These are phyloP conservation scores for Trichosporon faecale DNA, from an alignment of 1,284 basidiomycete genomes.

Conservation along the genomic window DNA sequence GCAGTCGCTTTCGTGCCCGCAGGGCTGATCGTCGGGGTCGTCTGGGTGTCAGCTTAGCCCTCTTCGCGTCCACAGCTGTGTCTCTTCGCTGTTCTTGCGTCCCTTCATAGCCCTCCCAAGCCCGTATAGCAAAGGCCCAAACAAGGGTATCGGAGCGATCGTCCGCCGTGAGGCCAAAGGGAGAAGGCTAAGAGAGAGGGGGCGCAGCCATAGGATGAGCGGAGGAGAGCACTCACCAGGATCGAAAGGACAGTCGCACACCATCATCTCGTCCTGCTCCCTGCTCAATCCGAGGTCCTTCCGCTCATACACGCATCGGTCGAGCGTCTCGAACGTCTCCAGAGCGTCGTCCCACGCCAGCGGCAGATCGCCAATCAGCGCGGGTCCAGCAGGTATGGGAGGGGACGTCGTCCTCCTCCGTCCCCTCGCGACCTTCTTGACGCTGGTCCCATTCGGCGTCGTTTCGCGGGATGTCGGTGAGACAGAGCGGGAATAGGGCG, in stretches of 20 bases:
- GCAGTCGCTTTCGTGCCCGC: constrained; percentile 86
- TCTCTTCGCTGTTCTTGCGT: neutral
- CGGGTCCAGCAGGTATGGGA: constrained; percentile 23
- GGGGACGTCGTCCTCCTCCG: neutral
- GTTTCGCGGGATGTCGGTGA: neutral
- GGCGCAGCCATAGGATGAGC: neutral
- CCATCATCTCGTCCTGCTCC: constrained; percentile 86
- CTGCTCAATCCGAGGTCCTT: constrained; percentile 79
- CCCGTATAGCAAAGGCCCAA: too few species aligned
- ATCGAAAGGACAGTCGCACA: constrained; percentile 78
- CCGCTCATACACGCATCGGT: constrained; percentile 81
- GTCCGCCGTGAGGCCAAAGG: too few species aligned
- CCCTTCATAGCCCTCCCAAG: too few species aligned
- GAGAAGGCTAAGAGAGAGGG: neutral
- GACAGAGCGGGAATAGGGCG: neutral
- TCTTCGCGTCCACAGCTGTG: too few species aligned
- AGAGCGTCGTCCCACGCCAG: constrained; percentile 70
- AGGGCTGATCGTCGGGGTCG: constrained; percentile 65
- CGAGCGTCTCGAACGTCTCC: constrained; percentile 69
- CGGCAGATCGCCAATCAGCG: constrained; percentile 72
- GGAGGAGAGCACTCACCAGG: constrained; percentile 80
- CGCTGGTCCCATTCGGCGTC: neutral
- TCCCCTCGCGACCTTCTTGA: neutral
- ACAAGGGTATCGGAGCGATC: too few species aligned
- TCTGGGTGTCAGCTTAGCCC: constrained; percentile 33